Evolutionary conservation across 2,329 filamentous ascomycete genomes (phyloP).

Genomic region (Diplodia scrobiculata): DNA sequence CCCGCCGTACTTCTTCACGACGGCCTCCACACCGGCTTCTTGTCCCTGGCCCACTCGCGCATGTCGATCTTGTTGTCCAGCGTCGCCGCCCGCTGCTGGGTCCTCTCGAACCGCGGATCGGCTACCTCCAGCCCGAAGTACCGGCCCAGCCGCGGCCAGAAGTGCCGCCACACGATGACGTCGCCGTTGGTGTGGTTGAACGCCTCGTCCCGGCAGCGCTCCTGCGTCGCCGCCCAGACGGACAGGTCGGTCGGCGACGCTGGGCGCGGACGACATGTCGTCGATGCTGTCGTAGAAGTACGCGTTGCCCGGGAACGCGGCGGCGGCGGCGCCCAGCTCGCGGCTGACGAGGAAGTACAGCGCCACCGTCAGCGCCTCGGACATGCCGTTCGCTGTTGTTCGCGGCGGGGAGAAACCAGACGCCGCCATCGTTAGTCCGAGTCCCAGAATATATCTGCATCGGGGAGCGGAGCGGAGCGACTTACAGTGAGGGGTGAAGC

Average conservation of each 20-base stretch:
- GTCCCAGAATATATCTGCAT: too few relatives aligned
- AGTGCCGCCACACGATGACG: constrained; percentile 19
- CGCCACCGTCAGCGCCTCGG: constrained; percentile 46
- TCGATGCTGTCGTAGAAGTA: constrained; percentile 42
- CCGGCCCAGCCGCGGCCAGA: constrained; percentile 1
- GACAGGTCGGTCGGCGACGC: constrained; percentile 46
- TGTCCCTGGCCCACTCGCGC: constrained; percentile 12
- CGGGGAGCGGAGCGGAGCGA: too few relatives aligned
- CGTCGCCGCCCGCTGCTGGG: constrained; percentile 1
- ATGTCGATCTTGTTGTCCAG: constrained; percentile 23
- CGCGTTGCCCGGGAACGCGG: constrained; percentile 44
- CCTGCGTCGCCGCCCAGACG: constrained; percentile 44
- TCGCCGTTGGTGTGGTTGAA: constrained; percentile 44
- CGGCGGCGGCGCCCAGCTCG: constrained; percentile 41
- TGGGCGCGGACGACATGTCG: constrained; percentile 40
- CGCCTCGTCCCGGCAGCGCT: constrained; percentile 42
- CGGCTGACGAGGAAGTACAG: constrained; percentile 47
- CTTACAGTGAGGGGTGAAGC: constrained; percentile 24
- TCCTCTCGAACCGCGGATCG: neutral
- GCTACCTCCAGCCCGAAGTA: neutral
- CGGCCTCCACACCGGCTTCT: constrained; percentile 7
- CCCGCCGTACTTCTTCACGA: constrained; percentile 17
- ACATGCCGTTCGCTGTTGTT: constrained; percentile 43
- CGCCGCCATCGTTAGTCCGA: too few relatives aligned
- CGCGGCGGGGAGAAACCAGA: too few relatives aligned